Percentiles rank a stretch among this genome's conserved stretches.
Evolutionary conservation across 1,139 yeast species (phyloP).

Genomic region (Ogataea hybrid): DNA sequence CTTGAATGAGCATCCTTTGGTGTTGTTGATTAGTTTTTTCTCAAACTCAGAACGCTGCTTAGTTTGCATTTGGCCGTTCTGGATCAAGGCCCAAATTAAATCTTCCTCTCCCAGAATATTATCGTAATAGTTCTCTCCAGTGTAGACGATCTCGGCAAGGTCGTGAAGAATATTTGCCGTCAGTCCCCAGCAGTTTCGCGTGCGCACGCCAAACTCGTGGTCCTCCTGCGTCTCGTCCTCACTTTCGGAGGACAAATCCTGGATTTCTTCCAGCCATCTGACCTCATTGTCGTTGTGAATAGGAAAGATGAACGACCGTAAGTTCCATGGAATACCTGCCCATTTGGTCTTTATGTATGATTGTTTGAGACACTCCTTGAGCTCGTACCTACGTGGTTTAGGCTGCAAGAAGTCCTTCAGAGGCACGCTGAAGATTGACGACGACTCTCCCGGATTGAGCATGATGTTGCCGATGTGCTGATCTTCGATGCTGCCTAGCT

Average conservation of each 20-base stretch:
- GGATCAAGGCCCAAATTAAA: conserved; percentile 53
- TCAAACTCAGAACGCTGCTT: conserved; percentile 41
- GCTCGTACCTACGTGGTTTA: conserved; percentile 36
- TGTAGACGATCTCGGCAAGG: conserved; percentile 57
- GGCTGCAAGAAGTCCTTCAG: conserved; percentile 52
- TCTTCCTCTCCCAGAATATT: conserved; percentile 62
- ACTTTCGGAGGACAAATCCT: conserved; percentile 57
- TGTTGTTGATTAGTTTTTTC: conserved; percentile 37
- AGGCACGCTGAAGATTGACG: conserved; percentile 68
- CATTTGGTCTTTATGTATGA: conserved; percentile 46
- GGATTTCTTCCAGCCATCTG: conserved; percentile 59
- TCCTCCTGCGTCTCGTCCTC: conserved; percentile 40
- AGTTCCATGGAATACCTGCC: conserved; percentile 71
- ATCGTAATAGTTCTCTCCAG: conserved; percentile 34
- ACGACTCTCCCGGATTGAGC: conserved; percentile 71
- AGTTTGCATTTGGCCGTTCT: conserved; percentile 41
- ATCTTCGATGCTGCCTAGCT: conserved; percentile 25
- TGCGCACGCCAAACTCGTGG: conserved; percentile 34
- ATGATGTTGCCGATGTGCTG: conserved; percentile 32
- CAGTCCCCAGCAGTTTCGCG: conserved; percentile 83
- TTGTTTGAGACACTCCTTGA: conserved; percentile 46
- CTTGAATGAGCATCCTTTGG: conserved; percentile 43
- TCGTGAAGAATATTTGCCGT: conserved; percentile 87
- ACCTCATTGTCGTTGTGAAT: conserved; percentile 54
- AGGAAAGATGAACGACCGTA: conserved; percentile 62